phyloP scores from a whole-genome alignment of 371 early-diverging fungal species.

The Mucor saturninus region DNA sequence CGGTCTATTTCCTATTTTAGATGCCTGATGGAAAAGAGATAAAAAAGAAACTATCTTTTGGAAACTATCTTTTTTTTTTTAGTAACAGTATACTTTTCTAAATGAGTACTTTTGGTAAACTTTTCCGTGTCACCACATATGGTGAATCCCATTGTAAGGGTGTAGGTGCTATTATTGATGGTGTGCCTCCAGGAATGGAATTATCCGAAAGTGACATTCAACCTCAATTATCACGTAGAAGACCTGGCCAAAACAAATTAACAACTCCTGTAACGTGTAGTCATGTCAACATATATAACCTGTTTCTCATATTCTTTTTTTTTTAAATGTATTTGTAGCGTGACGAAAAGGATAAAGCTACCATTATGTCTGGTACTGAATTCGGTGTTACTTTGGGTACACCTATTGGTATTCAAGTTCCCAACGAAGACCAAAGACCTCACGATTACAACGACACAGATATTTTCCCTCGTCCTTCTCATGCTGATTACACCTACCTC shows the following conservation, averaged over 20 bases:
- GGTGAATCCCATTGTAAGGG: slow-evolving; percentile 98
- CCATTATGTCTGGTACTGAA: slow-evolving; percentile 93
- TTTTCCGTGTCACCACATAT: slow-evolving; percentile 92
- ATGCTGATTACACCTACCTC: slow-evolving; percentile 97
- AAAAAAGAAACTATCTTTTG: slow-evolving; percentile 9
- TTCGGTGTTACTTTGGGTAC: slow-evolving; percentile 93
- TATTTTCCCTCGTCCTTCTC: slow-evolving; percentile 91
- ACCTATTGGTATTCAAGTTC: slow-evolving; percentile 91
- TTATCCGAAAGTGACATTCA: slow-evolving; percentile 92
- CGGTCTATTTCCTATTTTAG: not conserved
- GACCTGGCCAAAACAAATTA: slow-evolving; percentile 94
- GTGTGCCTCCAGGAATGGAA: slow-evolving; percentile 92
- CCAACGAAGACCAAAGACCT: slow-evolving; percentile 95
- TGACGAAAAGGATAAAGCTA: slow-evolving; percentile 60
- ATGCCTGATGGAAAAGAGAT: not conserved
- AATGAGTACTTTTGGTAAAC: slow-evolving; percentile 83
- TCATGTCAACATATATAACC: no score
- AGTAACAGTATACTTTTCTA: not conserved
- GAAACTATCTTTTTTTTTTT: slow-evolving; percentile 9
- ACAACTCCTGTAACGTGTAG: slow-evolving; percentile 85
- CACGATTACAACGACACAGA: slow-evolving; percentile 95
- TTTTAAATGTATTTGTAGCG: slow-evolving; percentile 12
- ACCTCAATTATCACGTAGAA: slow-evolving; percentile 86
- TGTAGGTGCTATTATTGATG: slow-evolving; percentile 96
- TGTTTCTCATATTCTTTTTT: not conserved